Base-by-base conservation (phyloP, 768 basidiomycete species). In the Kwoniella botswanensis region DNA sequence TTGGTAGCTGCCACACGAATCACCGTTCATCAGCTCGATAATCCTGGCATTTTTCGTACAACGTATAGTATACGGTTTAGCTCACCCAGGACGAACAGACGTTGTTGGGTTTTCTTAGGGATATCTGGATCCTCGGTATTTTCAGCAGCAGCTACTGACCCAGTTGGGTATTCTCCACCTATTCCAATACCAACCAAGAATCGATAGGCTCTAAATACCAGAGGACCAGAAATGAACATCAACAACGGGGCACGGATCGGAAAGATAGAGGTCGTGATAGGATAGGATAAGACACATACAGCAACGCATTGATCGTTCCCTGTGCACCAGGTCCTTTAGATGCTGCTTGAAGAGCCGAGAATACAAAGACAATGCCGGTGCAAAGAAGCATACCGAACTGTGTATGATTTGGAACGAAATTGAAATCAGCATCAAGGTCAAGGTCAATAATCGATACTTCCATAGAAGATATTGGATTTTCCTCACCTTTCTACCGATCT, bases 91-190 rank as follows among this genome's bases (percentile, higher is more conserved):
- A 91, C 89, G 78, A 97, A 91, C 89, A 93, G 93, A 63, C 90
- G 85, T 82, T 95, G 91, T 78, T 93, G 94, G 4, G 91, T 87
- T 64, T 89, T 89, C 84, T 92, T 93, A 74, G 83, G 86, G 76
- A 96, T 71, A 18, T 88, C 88, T 10, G 88, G 86, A 81, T 92
- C 91, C 82, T 97, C 95, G 2, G 93, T 92, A 77, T 93, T 92
- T 79, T 97, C 95, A 1, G 92, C 91, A 11, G 74, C 78, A 22
- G 76, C 78, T 17, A 79, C 76, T 58, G 52, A 54, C 26, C 94
- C 94, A 72, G 92, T 93, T 7, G 94, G 94, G 74, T 95, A 95
- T 64, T 84, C 82, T 9, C 83, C 84, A 50, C 83, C 81, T 35
- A 72, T 69, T 10, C 61, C 62, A 29, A 72, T 29, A 42, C 65